A percentile compares a stretch with the other conserved stretches of the same genome.
Evolutionary conservation across 2,329 filamentous ascomycete genomes (phyloP).

Genomic region (Colletotrichum sansevieriae): DNA sequence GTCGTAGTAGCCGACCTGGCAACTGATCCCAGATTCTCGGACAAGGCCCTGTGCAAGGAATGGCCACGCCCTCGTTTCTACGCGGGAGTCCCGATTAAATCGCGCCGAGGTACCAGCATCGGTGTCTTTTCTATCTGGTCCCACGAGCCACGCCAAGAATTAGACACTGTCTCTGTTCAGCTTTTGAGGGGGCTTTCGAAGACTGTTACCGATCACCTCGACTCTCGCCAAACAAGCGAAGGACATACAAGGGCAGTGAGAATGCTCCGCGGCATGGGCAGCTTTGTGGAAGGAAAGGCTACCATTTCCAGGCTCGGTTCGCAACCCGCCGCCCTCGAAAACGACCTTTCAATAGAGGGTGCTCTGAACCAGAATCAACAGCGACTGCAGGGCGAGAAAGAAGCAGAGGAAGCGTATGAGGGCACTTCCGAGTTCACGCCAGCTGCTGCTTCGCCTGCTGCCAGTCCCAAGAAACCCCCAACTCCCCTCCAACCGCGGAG

Average conservation of each 20-base stretch:
- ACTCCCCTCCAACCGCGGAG: neutral
- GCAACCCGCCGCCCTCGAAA: slow-evolving; percentile 12
- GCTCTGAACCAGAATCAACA: slow-evolving; percentile 42
- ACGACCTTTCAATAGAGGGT: slow-evolving; percentile 37
- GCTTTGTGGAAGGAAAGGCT: slow-evolving; percentile 52
- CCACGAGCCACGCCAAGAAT: slow-evolving; percentile 44
- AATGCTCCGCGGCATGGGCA: slow-evolving; percentile 53
- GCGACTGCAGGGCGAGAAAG: slow-evolving; percentile 3
- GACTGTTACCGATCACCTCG: slow-evolving; percentile 54
- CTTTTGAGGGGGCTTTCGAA: slow-evolving; percentile 46
- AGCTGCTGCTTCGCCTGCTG: neutral
- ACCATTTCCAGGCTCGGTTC: slow-evolving; percentile 45
- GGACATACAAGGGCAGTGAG: slow-evolving; percentile 50
- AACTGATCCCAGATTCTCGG: slow-evolving; percentile 48
- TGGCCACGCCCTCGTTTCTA: slow-evolving; percentile 52
- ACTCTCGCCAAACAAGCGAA: slow-evolving; percentile 47
- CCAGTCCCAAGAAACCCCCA: slow-evolving; percentile 1
- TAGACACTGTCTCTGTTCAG: slow-evolving; percentile 47
- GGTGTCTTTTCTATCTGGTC: slow-evolving; percentile 55
- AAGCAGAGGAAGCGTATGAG: slow-evolving; percentile 47
- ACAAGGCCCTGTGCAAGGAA: slow-evolving; percentile 44
- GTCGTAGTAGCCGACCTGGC: slow-evolving; percentile 52
- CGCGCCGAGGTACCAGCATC: slow-evolving; percentile 56
- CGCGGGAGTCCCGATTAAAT: slow-evolving; percentile 57
- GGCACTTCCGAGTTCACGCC: neutral